Base-by-base conservation (phyloP, 768 basidiomycete genomes). In the Boletus vermiculosoides region DNA sequence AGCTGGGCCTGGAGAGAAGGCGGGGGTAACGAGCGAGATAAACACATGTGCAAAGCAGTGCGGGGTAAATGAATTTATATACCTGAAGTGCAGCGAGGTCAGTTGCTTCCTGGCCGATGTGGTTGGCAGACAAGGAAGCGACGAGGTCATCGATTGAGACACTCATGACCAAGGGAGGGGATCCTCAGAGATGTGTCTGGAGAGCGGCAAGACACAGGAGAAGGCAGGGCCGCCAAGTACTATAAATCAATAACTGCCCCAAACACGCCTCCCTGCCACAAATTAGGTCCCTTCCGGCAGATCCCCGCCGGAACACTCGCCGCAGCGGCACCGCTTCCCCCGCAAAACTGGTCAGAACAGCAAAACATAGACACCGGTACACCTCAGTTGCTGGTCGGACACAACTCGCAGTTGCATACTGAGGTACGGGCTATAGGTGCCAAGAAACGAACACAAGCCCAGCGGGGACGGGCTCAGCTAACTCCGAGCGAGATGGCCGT, bases 71-170 rank as follows among this genome's bases (percentile, higher is more conserved):
- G 52, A 53, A 47, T 34, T 11, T 15, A 50, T 57, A 25, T 62
- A 81, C 80, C 74, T 81, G 78, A 15, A 81, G 73, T 25, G 74
- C 67, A 46, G 77, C 77, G 57, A 81, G 72, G 69, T 81, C 81
- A 15, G 75, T 72, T n/a, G 79, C 78, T 62, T 81, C 80, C 61
- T 81, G 81, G 57, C 79, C 79, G 65, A 81, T 79, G 74, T 81
- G 80, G 66, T 73, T 78, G 2, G 75, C 63, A 42, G 69, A 73
- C 63, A 81, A 60, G 12, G 79, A 80, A 22, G 79, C 73, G 52
- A 81, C 75, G 64, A 81, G 81, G 72, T 81, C 80, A 66, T 81
- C 80, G 37, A 81, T 72, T 45, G 80, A 76, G 56, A 78, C 47
- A 60, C 71, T 78, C 80, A 81, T 82, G 57, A 56, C 63, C 50